Base-by-base conservation (phyloP, 495 filamentous ascomycete species). In the Amphirosellinia nigrospora region DNA sequence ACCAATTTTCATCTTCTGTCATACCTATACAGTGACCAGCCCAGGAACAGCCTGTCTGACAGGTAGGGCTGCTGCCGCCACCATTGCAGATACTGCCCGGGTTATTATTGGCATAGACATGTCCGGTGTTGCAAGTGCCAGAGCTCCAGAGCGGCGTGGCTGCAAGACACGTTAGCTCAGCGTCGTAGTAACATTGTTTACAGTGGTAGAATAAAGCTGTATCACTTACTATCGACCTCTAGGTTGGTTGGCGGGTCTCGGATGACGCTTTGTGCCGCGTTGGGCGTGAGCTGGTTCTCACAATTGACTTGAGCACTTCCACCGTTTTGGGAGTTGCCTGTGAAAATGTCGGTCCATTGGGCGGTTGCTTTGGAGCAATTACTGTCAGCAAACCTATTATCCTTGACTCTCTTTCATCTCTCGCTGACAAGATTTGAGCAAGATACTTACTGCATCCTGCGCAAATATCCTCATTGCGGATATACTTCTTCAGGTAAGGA, bases 401-500 rank as follows among this genome's bases (percentile, higher is more conserved):
- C 23, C 1, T 34, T 28, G 15, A 13, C 46, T 19, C 11, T 39
- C 30, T 13, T 8, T 13, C 11, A 30, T 7, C 9, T 26, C 26
- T 30, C 21, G 1, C 32, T 61, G 34, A 69, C 4, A 15, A 7
- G 39, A n/a, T 38, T 16, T 8, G 21, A 15, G 28, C 7, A 1
- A n/a, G 34, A 30, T 4, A 75, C 74, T 56, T 41, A 75, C 74
- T 53, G 68, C 73, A 75, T 2, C 26, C 63, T 5, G 50, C 71
- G 15, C 73, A 75, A 30, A 52, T 70, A 41, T 75, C 73, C 61
- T 75, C 71, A 34, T 69, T 72, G 19, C 69, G 65, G n/a, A 82
- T 76, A 66, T 85, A 85, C 69, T 85, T 86, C 39, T 76, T 77
- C 56, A 84, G 63, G 39, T 81, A 81, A 0, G 82, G 82, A 4